A percentile compares a stretch with the other conserved stretches of the same genome.
phyloP scores from a whole-genome alignment of 768 basidiomycete species.

The Tubosaeta sp. region DNA sequence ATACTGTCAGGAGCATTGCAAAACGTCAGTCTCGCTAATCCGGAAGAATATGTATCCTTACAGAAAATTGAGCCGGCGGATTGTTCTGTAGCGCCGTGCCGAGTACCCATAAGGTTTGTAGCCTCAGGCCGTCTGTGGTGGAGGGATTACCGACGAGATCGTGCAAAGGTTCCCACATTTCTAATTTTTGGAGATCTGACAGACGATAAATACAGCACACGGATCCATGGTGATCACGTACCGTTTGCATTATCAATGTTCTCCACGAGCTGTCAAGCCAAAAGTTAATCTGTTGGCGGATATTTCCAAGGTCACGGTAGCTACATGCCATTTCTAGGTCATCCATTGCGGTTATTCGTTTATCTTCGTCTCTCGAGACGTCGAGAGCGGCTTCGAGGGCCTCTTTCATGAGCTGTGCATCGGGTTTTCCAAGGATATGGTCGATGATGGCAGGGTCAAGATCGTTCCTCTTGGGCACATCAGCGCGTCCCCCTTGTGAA shows the following conservation, averaged over 20 bases:
- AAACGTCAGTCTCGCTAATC: slow-evolving; percentile 2
- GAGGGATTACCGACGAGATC: slow-evolving; percentile 50
- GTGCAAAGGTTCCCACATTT: slow-evolving; percentile 78
- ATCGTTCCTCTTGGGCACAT: slow-evolving; percentile 40
- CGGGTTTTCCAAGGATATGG: slow-evolving; percentile 78
- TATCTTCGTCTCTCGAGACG: slow-evolving; percentile 46
- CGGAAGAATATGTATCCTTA: slow-evolving; percentile 30
- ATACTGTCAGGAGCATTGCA: slow-evolving; percentile 40
- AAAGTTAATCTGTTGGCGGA: neutral
- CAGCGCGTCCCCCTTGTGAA: slow-evolving; percentile 27
- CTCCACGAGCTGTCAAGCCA: slow-evolving; percentile 62
- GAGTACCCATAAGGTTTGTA: slow-evolving; percentile 77
- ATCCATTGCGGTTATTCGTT: slow-evolving; percentile 68
- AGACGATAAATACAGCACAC: neutral
- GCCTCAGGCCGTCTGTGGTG: slow-evolving; percentile 57
- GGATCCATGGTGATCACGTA: neutral
- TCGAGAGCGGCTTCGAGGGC: slow-evolving; percentile 64
- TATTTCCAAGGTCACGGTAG: neutral
- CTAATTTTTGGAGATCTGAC: slow-evolving; percentile 68
- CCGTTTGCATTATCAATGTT: slow-evolving; percentile 90
- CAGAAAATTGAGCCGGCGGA: slow-evolving; percentile 73
- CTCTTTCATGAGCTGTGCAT: slow-evolving; percentile 81
- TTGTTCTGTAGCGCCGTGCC: slow-evolving; percentile 92
- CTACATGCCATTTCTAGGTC: slow-evolving; percentile 78
- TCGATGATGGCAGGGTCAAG: slow-evolving; percentile 85